phyloP scores from a whole-genome alignment of 306 rosid species.

The Cicer chorassanicum region DNA sequence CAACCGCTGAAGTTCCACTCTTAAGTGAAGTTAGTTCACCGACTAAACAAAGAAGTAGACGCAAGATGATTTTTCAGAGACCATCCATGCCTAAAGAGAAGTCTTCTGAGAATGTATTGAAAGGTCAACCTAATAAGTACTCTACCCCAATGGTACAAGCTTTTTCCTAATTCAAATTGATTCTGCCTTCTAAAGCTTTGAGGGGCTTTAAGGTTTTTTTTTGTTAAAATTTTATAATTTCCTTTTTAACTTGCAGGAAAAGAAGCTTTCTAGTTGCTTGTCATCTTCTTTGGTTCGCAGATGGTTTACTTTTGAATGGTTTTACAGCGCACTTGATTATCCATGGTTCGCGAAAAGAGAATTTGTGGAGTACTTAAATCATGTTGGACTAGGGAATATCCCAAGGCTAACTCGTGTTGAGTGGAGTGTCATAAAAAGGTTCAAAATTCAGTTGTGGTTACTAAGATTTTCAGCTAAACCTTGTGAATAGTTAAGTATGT shows the following conservation, averaged over 20 bases:
- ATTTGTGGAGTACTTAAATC: conserved; percentile 91
- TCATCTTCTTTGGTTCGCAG: conserved; percentile 72
- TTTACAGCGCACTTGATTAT: conserved; percentile 91
- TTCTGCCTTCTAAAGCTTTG: conserved; percentile 23
- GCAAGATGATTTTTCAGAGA: conserved; percentile 61
- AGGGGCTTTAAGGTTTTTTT: conserved; percentile 30
- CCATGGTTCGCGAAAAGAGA: conserved; percentile 96
- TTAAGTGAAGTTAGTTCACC: conserved; percentile 55
- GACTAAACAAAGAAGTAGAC: conserved; percentile 61
- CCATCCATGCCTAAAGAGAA: conserved; percentile 53
- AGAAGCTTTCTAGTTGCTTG: conserved; percentile 73
- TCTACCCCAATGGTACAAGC: conserved; percentile 57
- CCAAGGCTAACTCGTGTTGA: conserved; percentile 88
- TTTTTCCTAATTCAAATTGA: conserved; percentile 18
- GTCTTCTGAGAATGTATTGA: conserved; percentile 52
- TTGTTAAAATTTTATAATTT: not conserved
- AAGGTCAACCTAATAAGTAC: conserved; percentile 53
- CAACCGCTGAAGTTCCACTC: conserved; percentile 57
- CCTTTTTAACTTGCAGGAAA: conserved; percentile 62
- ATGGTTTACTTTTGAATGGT: conserved; percentile 93
- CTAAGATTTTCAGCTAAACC: conserved; percentile 25
- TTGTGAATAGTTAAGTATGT: conserved; percentile 8
- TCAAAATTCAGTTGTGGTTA: conserved; percentile 32
- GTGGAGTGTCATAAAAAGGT: conserved; percentile 96
- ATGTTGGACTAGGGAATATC: conserved; percentile 88